phyloP scores from a whole-genome alignment of 352 stramenopile genomes.

The Phytophthora sansomeana region DNA sequence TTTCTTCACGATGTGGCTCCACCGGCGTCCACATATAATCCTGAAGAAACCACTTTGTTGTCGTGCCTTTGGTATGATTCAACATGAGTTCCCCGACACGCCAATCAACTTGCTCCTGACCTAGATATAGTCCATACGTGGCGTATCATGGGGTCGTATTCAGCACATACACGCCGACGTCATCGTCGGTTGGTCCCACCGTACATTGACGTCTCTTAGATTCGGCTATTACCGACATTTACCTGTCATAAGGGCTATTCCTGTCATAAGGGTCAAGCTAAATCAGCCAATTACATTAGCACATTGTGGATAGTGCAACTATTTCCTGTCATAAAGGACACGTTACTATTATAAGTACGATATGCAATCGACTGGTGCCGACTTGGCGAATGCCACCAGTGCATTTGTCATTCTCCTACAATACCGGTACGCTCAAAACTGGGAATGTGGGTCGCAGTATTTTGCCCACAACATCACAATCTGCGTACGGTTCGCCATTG shows the following conservation, averaged over 20 bases:
- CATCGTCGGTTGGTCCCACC: neutral
- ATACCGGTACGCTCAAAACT: neutral
- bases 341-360: no score
- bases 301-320: no score
- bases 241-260: no score
- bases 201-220: neutral
- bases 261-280: no score
- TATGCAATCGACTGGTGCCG: no score
- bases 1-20: conserved; percentile 11
- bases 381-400: no score
- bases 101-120: conserved; percentile 3
- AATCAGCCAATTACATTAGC: no score
- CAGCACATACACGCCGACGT: neutral
- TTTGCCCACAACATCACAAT: neutral
- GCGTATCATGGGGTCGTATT: conserved; percentile 18
- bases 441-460: neutral
- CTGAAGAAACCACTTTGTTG: conserved; percentile 6
- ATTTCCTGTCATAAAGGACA: no score
- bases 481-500: neutral
- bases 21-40: conserved; percentile 14
- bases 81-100: conserved; percentile 10
- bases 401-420: no score
- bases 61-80: conserved; percentile 5
- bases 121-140: conserved; percentile 12
- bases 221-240: no score